Evolutionary conservation across 352 stramenopile species (phyloP).

Genomic region (Globisporangium splendens): DNA sequence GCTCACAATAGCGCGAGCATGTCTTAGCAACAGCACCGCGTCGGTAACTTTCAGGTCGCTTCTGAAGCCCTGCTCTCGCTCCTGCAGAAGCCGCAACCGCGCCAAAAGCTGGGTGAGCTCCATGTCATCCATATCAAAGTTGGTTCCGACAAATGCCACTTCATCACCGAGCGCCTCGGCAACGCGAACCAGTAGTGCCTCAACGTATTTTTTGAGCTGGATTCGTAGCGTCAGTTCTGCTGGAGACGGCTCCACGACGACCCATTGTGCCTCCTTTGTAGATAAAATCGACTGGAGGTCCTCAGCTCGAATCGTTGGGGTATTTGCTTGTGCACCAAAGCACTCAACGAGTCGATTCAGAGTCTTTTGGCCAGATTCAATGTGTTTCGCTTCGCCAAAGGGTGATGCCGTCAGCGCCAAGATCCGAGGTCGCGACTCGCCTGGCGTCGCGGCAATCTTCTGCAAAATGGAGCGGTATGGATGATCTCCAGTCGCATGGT

Average conservation of each 20-base stretch:
- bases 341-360: slow-evolving; percentile 35
- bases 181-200: slow-evolving; percentile 34
- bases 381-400: slow-evolving; percentile 53
- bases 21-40: slow-evolving; percentile 39
- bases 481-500: slow-evolving; percentile 63
- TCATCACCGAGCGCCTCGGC: slow-evolving; percentile 22
- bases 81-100: slow-evolving; percentile 27
- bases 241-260: slow-evolving; percentile 34
- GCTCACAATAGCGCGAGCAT: slow-evolving; percentile 41
- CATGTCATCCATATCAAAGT: slow-evolving; percentile 51
- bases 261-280: slow-evolving; percentile 60
- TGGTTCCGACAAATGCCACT: slow-evolving; percentile 34
- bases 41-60: slow-evolving; percentile 17
- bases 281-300: slow-evolving; percentile 45
- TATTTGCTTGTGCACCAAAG: slow-evolving; percentile 57
- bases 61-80: background rate
- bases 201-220: slow-evolving; percentile 42
- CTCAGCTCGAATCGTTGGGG: slow-evolving; percentile 49
- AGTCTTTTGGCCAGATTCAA: slow-evolving; percentile 26
- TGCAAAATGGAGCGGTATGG: slow-evolving; percentile 60
- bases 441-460: slow-evolving; percentile 25
- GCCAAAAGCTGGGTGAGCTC: slow-evolving; percentile 51
- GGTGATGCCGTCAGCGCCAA: slow-evolving; percentile 69
- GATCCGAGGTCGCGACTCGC: slow-evolving; percentile 35
- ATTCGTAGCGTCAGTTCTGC: slow-evolving; percentile 32